Evolutionary conservation across 805 yeast genomes (phyloP), one percentile per base, ranked within the genome.

Genomic region (Spathaspora girioi): DNA sequence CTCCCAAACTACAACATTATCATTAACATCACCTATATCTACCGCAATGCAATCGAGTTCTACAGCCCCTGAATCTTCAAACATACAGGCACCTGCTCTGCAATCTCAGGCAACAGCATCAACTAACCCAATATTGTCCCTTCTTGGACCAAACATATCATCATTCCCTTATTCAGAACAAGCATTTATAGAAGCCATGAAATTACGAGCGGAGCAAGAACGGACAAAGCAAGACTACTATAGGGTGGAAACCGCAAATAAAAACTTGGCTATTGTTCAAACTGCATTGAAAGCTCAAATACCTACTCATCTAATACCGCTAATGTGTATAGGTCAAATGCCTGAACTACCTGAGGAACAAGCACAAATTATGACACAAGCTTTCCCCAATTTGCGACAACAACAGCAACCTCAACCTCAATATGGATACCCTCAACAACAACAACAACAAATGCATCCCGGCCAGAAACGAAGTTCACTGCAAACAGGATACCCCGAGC

Each of bases 161-260:
- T 64, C 69, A 35, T 82, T 86, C 80, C 82, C 83, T 0, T 77
- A 71, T 59, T 70, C 85, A 7, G 87, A 86, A 50, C 72, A 75
- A 8, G 77, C 90, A 2, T 73, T 84, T 27, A 64, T 73, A 23
- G 81, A 79, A 55, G 84, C 90, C 0, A 67, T 89, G 38, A 75
- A 76, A 32, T 75, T 86, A 29, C 76, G 83, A 48, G 65, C 81
- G 2, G 91, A 89, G 63, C 93, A 87, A 61, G 97, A 92, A 64
- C 76, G 79, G 43, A 86, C 97, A 1, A 86, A 86, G 56, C 97
- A 91, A 64, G 94, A 87, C 57, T 84, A 75, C 58, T 86, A 87
- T 63, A 79, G 77, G 49, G 70, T 85, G 18, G 96, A 91, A 62
- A 69, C 78, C 41, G 73, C 86, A 23, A 77, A 78, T 42, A 77